Evolutionary conservation across 1,284 basidiomycete species (phyloP).

Genomic region (Tilletia walkeri): DNA sequence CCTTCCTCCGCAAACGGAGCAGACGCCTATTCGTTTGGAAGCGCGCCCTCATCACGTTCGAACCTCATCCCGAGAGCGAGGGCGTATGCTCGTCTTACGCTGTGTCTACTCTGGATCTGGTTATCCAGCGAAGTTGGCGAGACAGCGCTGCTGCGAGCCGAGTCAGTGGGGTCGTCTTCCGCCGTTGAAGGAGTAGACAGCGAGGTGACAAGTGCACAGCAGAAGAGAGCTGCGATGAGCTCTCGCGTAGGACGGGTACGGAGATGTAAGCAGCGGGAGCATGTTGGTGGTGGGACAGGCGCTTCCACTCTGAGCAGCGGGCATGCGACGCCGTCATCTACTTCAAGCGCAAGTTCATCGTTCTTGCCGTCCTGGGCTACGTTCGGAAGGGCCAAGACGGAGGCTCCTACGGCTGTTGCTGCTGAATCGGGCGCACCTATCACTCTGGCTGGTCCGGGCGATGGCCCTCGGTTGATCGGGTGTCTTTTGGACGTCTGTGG

Average conservation of each 20-base stretch:
- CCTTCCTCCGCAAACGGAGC: too few species aligned
- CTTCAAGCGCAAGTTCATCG: too few species aligned
- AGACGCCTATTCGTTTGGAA: too few species aligned
- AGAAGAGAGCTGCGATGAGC: neutral
- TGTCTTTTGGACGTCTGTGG: neutral
- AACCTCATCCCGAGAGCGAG: neutral
- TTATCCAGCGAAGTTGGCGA: conserved; percentile 3
- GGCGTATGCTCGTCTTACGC: neutral
- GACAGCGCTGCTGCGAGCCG: neutral
- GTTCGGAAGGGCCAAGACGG: neutral
- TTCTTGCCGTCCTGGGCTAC: neutral
- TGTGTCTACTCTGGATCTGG: conserved; percentile 16
- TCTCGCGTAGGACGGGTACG: neutral
- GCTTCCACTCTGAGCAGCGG: neutral
- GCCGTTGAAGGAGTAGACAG: neutral
- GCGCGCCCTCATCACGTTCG: neutral
- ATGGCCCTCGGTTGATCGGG: neutral
- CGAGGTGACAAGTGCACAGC: neutral
- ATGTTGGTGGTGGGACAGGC: neutral
- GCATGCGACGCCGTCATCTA: too few species aligned
- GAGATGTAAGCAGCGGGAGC: conserved; percentile 6
- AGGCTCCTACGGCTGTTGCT: neutral
- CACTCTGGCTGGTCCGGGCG: too few species aligned
- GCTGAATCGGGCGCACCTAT: too few species aligned
- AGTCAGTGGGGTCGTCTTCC: neutral